Evolutionary conservation across 75 land plant species (phyloP).

Genomic region (Picea glauca): DNA sequence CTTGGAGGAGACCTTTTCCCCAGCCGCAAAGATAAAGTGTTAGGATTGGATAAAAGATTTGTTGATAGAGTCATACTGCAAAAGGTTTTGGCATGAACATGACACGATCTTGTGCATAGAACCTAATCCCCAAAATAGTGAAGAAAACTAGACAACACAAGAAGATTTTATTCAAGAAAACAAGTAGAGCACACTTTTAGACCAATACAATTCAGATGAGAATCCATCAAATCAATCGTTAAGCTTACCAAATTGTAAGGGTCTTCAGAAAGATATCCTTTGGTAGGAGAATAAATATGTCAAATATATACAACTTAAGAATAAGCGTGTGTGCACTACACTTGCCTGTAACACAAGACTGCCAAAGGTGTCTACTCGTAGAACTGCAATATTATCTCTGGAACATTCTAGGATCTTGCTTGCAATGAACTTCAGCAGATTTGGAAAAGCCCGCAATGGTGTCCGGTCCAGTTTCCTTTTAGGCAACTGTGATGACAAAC

Average conservation of each 20-base stretch:
- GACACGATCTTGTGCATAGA: no score
- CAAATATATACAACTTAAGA: background rate
- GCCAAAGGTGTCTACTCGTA: conserved; percentile 53
- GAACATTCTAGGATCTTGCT: conserved; percentile 43
- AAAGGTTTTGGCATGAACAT: no score
- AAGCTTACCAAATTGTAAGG: background rate
- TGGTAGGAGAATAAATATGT: background rate
- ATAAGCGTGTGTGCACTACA: background rate
- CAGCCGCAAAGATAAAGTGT: no score
- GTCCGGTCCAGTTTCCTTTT: background rate
- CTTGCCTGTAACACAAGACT: conserved; percentile 86
- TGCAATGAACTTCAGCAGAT: conserved; percentile 48
- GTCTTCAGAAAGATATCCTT: background rate
- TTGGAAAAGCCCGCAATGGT: conserved; percentile 44
- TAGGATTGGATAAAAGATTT: no score
- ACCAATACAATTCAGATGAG: no score
- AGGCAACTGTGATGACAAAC: conserved; percentile 9
- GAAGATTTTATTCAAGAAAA: no score
- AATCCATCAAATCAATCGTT: background rate
- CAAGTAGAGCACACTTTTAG: no score
- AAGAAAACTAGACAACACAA: no score
- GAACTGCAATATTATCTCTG: conserved; percentile 25
- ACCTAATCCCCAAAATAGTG: no score
- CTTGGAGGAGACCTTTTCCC: no score
- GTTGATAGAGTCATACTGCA: no score